Base-by-base conservation (phyloP, 345 rosid genomes). In the Aurinia saxatilis region DNA sequence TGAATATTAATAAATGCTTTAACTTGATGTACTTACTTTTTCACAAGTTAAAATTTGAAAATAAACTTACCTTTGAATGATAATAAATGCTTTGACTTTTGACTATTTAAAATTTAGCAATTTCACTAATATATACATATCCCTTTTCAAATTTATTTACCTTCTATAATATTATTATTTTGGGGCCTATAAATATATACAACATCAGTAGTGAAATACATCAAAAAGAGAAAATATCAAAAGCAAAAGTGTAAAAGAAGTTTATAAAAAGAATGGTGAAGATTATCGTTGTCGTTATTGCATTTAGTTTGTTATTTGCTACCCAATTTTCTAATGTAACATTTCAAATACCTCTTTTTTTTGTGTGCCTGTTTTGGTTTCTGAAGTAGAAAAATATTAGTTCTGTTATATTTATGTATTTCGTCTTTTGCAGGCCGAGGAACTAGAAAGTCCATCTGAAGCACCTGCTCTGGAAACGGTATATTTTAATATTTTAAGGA, bases 291-390 rank as follows among this genome's bases (percentile, higher is more conserved):
- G n/a, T 53, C 27, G 29, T 52, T 2, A 5, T 37, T 19, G 10
- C 37, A 60, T 53, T 17, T 25, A 36, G 35, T 36, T 52, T 60
- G 12, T 45, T 68, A 67, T 37, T 36, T 46, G 56, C 67, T 45
- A 29, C 14, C 27, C 67, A 60, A 10, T 53, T 53, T 45, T 53
- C 55, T 4, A 53, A 69, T 46, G 67, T 69, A 61, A 61, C 10
- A 5, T 0, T 42, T 41, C 31, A 51, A 25, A 25, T 41, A 11
- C 3, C 14, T 21, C 1, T 45, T 27, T 67, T 41, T 23, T 15
- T n/a, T 11, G 25, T n/a, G n/a, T n/a, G n/a, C 34, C 7, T 10
- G 7, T 13, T 17, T 31, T 8, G 0, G 7, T 45, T 46, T 34
- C 25, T 42, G 12, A 35, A 16, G 21, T 17, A 21, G 4, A 21